Evolutionary conservation across 768 basidiomycete species (phyloP).

Genomic region (Rubroboletus satanas): DNA sequence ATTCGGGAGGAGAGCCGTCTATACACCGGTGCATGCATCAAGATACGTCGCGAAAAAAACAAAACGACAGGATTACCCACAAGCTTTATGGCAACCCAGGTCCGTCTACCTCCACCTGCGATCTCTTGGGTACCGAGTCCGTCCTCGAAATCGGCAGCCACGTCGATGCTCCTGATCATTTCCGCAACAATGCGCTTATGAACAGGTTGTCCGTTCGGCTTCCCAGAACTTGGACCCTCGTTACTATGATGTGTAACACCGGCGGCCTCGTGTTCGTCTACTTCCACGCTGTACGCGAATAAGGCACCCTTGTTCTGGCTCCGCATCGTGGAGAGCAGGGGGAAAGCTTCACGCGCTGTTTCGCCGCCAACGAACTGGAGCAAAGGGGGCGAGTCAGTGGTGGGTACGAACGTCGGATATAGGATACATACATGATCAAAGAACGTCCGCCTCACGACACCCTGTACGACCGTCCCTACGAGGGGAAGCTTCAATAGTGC

Average conservation of each 20-base stretch:
- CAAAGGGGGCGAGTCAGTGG: background rate
- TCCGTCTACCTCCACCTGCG: conserved; percentile 52
- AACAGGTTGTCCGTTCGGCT: conserved; percentile 27
- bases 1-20: conserved; percentile 71
- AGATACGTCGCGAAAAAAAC: background rate
- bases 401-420: background rate
- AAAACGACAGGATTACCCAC: conserved; percentile 37
- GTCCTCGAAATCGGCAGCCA: conserved; percentile 80
- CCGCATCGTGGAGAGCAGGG: conserved; percentile 61
- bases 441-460: conserved; percentile 74
- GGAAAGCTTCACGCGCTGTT: conserved; percentile 62
- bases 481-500: conserved; percentile 47
- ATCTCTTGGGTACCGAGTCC: conserved; percentile 21
- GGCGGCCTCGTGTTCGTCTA: conserved; percentile 56
- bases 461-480: conserved; percentile 60
- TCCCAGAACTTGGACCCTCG: background rate
- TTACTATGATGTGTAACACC: conserved; percentile 12
- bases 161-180: conserved; percentile 71
- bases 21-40: background rate
- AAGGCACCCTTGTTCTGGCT: conserved; percentile 68
- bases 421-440: conserved; percentile 64
- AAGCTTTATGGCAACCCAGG: conserved; percentile 85
- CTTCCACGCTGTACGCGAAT: conserved; percentile 85
- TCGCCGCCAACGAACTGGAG: conserved; percentile 88
- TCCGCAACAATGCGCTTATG: conserved; percentile 71